Conservation (phyloP, 306 rosid genomes). For the Rosa multiflora region DNA sequence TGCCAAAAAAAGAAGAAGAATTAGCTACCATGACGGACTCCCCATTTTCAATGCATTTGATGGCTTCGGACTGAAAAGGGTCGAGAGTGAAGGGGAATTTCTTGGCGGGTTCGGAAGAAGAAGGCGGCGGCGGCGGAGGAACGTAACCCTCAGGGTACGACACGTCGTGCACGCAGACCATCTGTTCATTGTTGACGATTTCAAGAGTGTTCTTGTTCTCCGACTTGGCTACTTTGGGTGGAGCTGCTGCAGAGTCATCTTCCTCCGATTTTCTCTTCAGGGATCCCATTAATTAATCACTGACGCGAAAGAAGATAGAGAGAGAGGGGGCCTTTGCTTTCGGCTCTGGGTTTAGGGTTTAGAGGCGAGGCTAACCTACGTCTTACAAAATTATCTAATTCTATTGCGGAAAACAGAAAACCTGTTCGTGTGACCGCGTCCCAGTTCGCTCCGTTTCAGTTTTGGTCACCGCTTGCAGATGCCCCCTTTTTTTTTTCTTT, state of each 20-base stretch:
- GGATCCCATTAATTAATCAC: no score
- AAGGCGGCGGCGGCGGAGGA: conserved; percentile 15
- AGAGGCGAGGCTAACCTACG: no score
- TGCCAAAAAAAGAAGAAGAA: neutral
- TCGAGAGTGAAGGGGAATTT: conserved; percentile 81
- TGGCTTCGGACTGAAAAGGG: conserved; percentile 81
- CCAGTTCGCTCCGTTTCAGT: no score
- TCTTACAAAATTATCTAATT: no score
- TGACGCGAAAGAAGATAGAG: no score
- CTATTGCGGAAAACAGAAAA: no score
- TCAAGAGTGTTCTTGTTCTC: conserved; percentile 8
- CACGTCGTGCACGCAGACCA: conserved; percentile 68
- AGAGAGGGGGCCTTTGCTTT: no score
- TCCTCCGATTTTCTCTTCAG: conserved; percentile 54
- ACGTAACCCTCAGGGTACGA: conserved; percentile 71
- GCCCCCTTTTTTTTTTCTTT: no score
- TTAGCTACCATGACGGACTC: conserved; percentile 78
- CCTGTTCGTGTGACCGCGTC: no score
- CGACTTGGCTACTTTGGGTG: conserved; percentile 19
- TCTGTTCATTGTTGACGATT: conserved; percentile 1
- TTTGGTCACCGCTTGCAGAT: no score
- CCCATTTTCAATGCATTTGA: conserved; percentile 64
- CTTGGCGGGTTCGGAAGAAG: conserved; percentile 57
- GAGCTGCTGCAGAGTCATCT: conserved; percentile 5
- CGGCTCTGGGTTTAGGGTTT: no score